Conservation (phyloP, 805 yeast species). For the Myxozyma nipponensis region DNA sequence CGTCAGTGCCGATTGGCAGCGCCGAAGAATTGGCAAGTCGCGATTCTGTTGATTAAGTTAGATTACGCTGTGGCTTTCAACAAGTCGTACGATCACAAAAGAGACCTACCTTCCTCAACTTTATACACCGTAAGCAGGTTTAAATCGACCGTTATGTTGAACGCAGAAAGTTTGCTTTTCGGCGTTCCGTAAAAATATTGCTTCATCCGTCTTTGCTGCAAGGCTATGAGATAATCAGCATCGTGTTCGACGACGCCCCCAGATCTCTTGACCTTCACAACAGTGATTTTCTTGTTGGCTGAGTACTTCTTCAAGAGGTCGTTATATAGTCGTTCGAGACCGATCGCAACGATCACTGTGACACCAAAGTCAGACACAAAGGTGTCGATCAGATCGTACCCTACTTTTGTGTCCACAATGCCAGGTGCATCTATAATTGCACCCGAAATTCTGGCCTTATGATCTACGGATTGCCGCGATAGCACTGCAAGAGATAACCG, state of each 20-base stretch:
- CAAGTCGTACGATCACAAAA: neutral
- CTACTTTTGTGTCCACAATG: conserved; percentile 48
- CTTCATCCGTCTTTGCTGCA: conserved; percentile 72
- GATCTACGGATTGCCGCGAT: conserved; percentile 51
- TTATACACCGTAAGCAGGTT: conserved; percentile 59
- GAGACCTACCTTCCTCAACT: conserved; percentile 43
- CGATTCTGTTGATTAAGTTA: conserved; percentile 23
- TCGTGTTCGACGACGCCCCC: conserved; percentile 77
- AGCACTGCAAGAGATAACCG: conserved; percentile 49
- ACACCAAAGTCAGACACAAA: conserved; percentile 58
- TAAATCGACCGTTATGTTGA: conserved; percentile 69
- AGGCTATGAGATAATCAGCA: conserved; percentile 60
- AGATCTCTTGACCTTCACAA: conserved; percentile 63
- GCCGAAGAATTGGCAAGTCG: conserved; percentile 34
- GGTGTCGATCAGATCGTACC: conserved; percentile 46
- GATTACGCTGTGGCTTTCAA: conserved; percentile 8
- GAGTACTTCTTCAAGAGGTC: conserved; percentile 52
- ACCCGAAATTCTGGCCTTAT: conserved; percentile 46
- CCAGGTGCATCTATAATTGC: conserved; percentile 73
- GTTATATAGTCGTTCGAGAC: conserved; percentile 64
- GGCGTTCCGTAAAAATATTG: conserved; percentile 86
- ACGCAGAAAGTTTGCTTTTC: conserved; percentile 71
- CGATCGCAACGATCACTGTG: conserved; percentile 63
- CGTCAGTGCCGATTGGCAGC: conserved; percentile 38
- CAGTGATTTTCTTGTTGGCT: conserved; percentile 34